Base-by-base conservation (phyloP, 768 basidiomycete species). In the Ramaria sp. region DNA sequence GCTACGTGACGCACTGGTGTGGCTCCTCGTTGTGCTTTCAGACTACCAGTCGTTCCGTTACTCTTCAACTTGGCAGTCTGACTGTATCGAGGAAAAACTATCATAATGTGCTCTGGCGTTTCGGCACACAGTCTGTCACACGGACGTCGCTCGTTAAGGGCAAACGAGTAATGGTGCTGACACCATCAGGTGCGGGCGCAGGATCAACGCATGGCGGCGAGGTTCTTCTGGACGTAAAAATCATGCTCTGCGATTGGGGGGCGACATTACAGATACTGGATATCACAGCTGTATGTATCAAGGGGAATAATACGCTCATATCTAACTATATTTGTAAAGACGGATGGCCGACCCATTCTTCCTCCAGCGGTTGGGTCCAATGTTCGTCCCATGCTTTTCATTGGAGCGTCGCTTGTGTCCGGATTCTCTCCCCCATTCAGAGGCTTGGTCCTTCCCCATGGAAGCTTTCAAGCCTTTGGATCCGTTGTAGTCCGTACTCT, bases 211-310 rank as follows among this genome's bases (percentile, higher is more conserved):
- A 50, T 50, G 48, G 34, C 12, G 55, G 47, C 12, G 55, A 57
- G 20, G 33, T 38, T 17, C 30, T 57, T 22, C 55, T 42, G 20
- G 55, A 57, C 7, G 55, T 57, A 15, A 57, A 17, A 10, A 30
- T 57, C 9, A 57, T 57, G 55, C 34, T 57, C 19, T 57, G 55
- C 47, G 45, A 48, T 37, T 57, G 55, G 55, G 55, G 55, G 11
- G 47, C 46, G 19, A 38, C 30, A 12, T 33, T 57, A 12, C 55
- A 57, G 15, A 41, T 57, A 12, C 20, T 50, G 34, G 34, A 47
- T 30, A 57, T 57, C 13, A 48, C 33, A 4, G 22, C 55, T 34
- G 55, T 57, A 49, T 57, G 55, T 57, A 34, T 49, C 19, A 4
- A 27, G 17, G 22, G n/a, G 11, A 27, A 6, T 15, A 13, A 37